Conservation (phyloP, 2,329 filamentous ascomycete species). For the Paraphaeosphaeria sporulosa region DNA sequence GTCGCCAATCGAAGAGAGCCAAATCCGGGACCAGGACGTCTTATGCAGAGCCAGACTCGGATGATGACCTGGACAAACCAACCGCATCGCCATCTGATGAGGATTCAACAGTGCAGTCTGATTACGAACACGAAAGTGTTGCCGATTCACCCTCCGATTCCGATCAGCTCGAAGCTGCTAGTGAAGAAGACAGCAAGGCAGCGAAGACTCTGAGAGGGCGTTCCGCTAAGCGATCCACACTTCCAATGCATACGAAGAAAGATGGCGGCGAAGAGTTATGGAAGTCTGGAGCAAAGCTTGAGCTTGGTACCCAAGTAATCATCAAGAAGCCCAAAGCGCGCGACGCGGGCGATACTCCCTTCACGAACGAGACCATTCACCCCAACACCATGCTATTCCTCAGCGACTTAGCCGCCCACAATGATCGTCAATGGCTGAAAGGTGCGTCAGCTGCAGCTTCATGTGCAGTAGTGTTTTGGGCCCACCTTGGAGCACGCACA, state of each 20-base stretch:
- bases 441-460: slow-evolving; percentile 46
- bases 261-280: slow-evolving; percentile 60
- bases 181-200: slow-evolving; percentile 37
- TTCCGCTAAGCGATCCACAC: slow-evolving; percentile 27
- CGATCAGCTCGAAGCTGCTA: slow-evolving; percentile 39
- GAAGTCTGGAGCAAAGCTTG: slow-evolving; percentile 64
- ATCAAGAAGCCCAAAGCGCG: slow-evolving; percentile 71
- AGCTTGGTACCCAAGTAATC: slow-evolving; percentile 66
- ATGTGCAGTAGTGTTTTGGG: background rate
- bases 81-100: slow-evolving; percentile 38
- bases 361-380: slow-evolving; percentile 65
- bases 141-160: slow-evolving; percentile 36
- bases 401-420: slow-evolving; percentile 65
- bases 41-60: slow-evolving; percentile 44
- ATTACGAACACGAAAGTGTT: slow-evolving; percentile 51
- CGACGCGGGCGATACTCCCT: slow-evolving; percentile 65
- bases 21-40: slow-evolving; percentile 42
- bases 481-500: background rate
- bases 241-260: slow-evolving; percentile 32
- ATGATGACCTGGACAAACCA: slow-evolving; percentile 30
- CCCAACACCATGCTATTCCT: slow-evolving; percentile 70
- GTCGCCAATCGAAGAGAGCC: slow-evolving; percentile 45
- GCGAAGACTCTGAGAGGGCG: slow-evolving; percentile 35
- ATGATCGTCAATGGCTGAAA: slow-evolving; percentile 70
- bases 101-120: slow-evolving; percentile 46